These are phyloP conservation scores for Malus hybrid DNA, from an alignment of 331 rosid species.

Conservation along the genomic window DNA sequence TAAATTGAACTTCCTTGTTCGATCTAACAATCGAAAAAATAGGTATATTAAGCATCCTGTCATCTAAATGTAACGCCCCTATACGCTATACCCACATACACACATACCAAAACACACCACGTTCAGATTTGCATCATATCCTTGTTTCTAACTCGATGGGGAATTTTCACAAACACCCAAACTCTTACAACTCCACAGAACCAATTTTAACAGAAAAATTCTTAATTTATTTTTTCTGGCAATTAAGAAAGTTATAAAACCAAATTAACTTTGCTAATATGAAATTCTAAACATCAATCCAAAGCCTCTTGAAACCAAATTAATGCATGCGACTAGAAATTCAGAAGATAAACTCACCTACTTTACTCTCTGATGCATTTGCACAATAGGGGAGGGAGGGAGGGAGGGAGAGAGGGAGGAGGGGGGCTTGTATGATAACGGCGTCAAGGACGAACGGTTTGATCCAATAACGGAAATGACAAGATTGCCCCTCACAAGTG, in stretches of 20 bases:
- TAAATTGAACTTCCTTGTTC: not conserved
- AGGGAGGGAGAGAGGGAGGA: not conserved
- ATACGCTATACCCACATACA: too few relatives aligned
- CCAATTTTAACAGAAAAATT: not conserved
- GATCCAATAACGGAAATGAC: not conserved
- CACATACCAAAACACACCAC: not conserved
- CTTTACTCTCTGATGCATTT: not conserved
- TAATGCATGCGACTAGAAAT: not conserved
- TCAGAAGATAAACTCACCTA: not conserved
- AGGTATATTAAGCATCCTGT: not conserved
- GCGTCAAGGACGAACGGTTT: not conserved
- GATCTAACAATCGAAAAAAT: not conserved
- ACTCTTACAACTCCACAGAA: too few relatives aligned
- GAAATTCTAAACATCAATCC: not conserved
- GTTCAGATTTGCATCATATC: not conserved
- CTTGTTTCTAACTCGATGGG: not conserved
- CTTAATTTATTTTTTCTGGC: not conserved
- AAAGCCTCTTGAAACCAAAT: not conserved
- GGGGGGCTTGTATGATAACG: not conserved
- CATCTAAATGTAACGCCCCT: not conserved
- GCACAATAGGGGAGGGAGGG: not conserved
- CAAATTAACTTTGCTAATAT: not conserved
- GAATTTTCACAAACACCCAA: slow-evolving; percentile 4
- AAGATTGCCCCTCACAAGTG: not conserved
- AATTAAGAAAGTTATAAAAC: not conserved